Base-by-base conservation (phyloP, 495 filamentous ascomycete genomes). In the Amniculicola lignicola region DNA sequence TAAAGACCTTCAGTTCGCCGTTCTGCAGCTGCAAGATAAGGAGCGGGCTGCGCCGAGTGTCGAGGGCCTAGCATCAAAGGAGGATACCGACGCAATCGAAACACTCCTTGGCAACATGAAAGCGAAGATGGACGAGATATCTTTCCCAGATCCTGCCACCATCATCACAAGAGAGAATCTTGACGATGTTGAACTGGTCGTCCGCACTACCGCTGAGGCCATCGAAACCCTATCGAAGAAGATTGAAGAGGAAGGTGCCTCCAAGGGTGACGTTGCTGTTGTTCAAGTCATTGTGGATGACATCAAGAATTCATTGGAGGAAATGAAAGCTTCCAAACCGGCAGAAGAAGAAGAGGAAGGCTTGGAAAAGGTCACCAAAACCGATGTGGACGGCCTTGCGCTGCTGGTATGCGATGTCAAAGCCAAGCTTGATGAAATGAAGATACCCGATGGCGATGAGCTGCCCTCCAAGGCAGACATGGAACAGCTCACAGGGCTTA, bases 31-130 rank as follows among this genome's bases (percentile, higher is more conserved):
- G 59, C 69, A 38, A 69, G 71, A 22, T 74, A 39, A 41, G 7
- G 57, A 54, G 27, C 47, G 16, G 12, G 4, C 79, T 18, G 74
- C 58, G 24, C 36, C 69, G 44, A 70, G 23, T 51, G 15, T 52
- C 11, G 70, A 77, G 16, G 79, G 79, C 37, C 67, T 83, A 1
- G 84, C 86, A 6, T 83, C 82, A 37, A 89, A 88, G 63, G 87
- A 92, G 53, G 89, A 95, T 60, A 86, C 86, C 2, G 82, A 89
- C 53, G 87, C 85, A n/a, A 89, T 96, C 50, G 90, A 95, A 67
- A 90, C 84, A 0, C 78, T 96, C 39, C 79, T 96, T 19, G 80
- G 84, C 41, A 91, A 90, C 65, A 88, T 88, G 16, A 95, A 94
- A 61, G 79, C 84, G 9, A 83, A 86, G 42, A 74, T 95, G 35